These are phyloP conservation scores for Dictyostelium firmibasis DNA, from an alignment of 78 protist species.

Conservation along the genomic window DNA sequence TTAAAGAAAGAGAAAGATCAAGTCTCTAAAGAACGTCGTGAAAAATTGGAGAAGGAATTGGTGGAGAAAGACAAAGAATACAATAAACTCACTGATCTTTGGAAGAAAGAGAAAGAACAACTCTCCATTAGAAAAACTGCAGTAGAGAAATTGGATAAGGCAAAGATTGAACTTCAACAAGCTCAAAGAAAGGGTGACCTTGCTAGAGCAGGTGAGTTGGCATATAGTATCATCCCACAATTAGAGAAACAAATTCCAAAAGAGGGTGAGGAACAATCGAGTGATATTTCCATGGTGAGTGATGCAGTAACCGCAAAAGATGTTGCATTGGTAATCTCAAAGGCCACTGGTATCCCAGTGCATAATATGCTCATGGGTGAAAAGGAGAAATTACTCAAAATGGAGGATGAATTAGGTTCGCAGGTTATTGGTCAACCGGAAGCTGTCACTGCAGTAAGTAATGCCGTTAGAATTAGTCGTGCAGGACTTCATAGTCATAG, in stretches of 20 bases:
- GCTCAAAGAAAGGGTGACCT: conserved; percentile 94
- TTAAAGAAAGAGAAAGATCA: conserved; percentile 89
- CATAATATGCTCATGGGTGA: conserved; percentile 83
- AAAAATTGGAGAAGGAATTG: conserved; percentile 81
- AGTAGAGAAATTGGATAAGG: conserved; percentile 80
- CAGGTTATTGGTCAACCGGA: conserved; percentile 97
- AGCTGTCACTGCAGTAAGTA: conserved; percentile 96
- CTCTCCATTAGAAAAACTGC: conserved; percentile 58
- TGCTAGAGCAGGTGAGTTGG: conserved; percentile 92
- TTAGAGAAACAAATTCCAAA: conserved; percentile 74
- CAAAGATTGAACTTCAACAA: conserved; percentile 76
- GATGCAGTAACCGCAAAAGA: conserved; percentile 87
- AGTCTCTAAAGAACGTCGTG: conserved; percentile 63
- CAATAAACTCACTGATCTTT: background rate
- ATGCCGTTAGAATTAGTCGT: conserved; percentile 93
- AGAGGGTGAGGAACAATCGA: conserved; percentile 27
- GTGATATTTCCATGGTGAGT: conserved; percentile 59
- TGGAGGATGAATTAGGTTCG: conserved; percentile 83
- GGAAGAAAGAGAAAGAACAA: conserved; percentile 66
- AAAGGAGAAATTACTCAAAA: conserved; percentile 88
- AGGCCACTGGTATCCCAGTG: conserved; percentile 99
- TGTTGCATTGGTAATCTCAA: conserved; percentile 89
- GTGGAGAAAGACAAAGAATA: conserved; percentile 74
- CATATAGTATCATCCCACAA: conserved; percentile 93
- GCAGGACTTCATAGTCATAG: conserved; percentile 93